Base-by-base conservation (phyloP, 768 basidiomycete genomes). In the Coprinopsis strossmayeri region DNA sequence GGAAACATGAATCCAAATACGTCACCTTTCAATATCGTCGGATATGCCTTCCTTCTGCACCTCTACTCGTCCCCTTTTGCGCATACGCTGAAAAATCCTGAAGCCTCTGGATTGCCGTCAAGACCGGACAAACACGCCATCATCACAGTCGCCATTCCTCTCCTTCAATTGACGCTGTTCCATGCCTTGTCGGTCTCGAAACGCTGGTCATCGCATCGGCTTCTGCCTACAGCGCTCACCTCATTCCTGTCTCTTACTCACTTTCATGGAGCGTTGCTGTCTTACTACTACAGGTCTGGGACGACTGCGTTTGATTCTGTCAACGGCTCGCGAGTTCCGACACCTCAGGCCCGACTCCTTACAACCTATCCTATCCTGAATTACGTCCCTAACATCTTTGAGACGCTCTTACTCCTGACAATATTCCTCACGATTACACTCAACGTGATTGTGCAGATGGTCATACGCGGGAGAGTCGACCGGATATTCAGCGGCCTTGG, bases 1-100 rank as follows among this genome's bases (percentile, higher is more conserved):
- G 58, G 58, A 42, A 61, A 61, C 40, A 62, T 68, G 54, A 69
- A 68, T 50, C 66, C 69, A 34, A 78, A 73, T 62, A 88, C 38
- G 9, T 49, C 27, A 15, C 48, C 39, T 27, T 38, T 26, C 28
- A 42, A 23, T 54, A 87, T 53, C 86, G 78, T 88, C 53, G 84
- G 82, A 18, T 90, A 88, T 55, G 80, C 85, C 1, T 87, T 88
- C 61, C 70, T 87, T 26, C 64, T 90, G 17, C 82, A 89, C 53
- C 74, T 87, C 5, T 88, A 87, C 65, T 78, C 84, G 0, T 79
- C 81, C 1, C 82, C 84, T 0, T 57, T 80, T 34, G 76, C 82
- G 3, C 82, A 85, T 59, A 60, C 64, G 9, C 61, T 64, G 56
- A 74, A 70, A 47, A 58, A 68, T 2, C 69, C 49, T 2, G 72